Evolutionary conservation across 768 basidiomycete genomes (phyloP).

Genomic region (Mycena vulgaris): DNA sequence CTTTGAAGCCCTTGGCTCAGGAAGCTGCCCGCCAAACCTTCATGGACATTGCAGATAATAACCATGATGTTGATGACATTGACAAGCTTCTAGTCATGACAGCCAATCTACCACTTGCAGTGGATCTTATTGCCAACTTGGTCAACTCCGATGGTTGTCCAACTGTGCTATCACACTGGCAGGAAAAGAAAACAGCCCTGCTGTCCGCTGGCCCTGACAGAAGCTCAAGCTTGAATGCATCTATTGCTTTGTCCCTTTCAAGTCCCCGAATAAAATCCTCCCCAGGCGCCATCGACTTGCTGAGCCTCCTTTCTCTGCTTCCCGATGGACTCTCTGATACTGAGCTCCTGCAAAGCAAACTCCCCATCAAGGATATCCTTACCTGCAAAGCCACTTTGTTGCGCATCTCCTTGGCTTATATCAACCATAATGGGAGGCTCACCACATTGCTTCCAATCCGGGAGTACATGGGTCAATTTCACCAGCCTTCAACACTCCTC

Average conservation of each 20-base stretch:
- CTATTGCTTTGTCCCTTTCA: constrained; percentile 15
- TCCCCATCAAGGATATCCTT: not conserved
- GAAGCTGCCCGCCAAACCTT: constrained; percentile 12
- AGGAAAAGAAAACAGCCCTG: constrained; percentile 4
- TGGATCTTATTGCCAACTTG: constrained; percentile 22
- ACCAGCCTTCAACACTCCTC: no score
- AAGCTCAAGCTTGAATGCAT: constrained; percentile 17
- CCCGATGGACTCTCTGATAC: not conserved
- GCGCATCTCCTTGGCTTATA: not conserved
- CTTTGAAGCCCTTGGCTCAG: constrained; percentile 8
- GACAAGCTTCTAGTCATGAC: constrained; percentile 5
- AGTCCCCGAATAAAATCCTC: constrained; percentile 11
- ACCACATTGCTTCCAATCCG: not conserved
- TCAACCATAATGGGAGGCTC: not conserved
- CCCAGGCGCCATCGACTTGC: not conserved
- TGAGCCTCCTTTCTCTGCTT: not conserved
- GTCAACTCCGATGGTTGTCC: constrained; percentile 13
- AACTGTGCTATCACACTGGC: constrained; percentile 5
- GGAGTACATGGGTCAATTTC: not conserved
- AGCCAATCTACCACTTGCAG: constrained; percentile 22
- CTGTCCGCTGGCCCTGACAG: constrained; percentile 27
- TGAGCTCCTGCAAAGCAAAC: not conserved
- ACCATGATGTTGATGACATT: not conserved
- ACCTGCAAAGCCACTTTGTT: not conserved
- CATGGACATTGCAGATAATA: constrained; percentile 12